Percentiles rank a stretch among this genome's conserved stretches.
Evolutionary conservation across 2,329 filamentous ascomycete species (phyloP).

Genomic region (Cladophialophora psammophila): DNA sequence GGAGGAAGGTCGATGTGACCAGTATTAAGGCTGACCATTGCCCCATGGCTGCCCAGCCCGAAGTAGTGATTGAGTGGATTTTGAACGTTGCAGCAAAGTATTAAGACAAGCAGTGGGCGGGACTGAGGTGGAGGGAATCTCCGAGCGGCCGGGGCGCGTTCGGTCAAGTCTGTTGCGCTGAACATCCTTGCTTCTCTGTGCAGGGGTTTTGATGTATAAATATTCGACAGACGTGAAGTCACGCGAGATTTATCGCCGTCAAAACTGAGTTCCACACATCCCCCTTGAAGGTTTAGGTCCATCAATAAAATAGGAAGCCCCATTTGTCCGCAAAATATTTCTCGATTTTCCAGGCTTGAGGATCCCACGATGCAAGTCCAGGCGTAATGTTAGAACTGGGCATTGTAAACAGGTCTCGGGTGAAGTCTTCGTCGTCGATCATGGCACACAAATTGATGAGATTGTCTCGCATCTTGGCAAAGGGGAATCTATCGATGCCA

Average conservation of each 20-base stretch:
- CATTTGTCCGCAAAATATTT: constrained; percentile 47
- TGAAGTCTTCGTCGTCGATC: constrained; percentile 50
- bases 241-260: background rate
- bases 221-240: background rate
- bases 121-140: background rate
- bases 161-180: background rate
- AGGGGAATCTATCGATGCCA: constrained; percentile 52
- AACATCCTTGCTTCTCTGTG: background rate
- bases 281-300: no score
- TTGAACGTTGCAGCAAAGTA: constrained; percentile 19
- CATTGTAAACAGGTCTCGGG: constrained; percentile 46
- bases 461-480: constrained; percentile 50
- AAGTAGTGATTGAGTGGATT: constrained; percentile 39
- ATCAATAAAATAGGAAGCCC: constrained; percentile 45
- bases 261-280: background rate
- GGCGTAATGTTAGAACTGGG: constrained; percentile 45
- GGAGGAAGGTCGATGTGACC: constrained; percentile 46
- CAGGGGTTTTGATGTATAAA: background rate
- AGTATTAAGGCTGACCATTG: constrained; percentile 44
- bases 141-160: background rate
- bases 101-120: background rate
- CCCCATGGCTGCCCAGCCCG: constrained; percentile 39
- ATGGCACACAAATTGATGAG: constrained; percentile 43
- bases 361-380: constrained; percentile 45
- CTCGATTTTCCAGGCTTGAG: constrained; percentile 46